Conservation (phyloP, 768 basidiomycete species). For the Epithele typhae region DNA sequence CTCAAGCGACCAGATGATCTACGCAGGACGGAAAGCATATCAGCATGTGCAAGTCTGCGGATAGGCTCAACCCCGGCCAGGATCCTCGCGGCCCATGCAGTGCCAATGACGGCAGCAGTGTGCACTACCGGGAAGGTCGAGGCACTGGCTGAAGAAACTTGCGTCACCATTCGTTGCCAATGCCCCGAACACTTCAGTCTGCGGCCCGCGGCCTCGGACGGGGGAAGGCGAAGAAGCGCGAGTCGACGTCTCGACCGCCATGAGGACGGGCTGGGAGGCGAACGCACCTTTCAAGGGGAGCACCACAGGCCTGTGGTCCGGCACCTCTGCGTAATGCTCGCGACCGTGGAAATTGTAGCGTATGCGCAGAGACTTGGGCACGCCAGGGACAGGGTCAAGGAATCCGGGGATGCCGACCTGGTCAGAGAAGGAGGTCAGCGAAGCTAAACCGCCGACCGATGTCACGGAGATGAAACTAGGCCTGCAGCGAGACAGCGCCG, state of each 20-base stretch:
- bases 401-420: conserved; percentile 79
- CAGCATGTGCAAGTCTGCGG: conserved; percentile 5
- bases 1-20: conserved; percentile 18
- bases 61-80: conserved; percentile 6
- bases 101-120: no score
- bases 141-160: no score
- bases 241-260: conserved; percentile 1
- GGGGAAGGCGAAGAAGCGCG: no score
- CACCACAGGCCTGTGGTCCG: conserved; percentile 64
- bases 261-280: not conserved
- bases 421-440: not conserved
- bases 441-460: not conserved
- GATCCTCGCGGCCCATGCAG: no score
- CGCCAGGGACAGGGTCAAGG: conserved; percentile 77
- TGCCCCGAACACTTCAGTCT: no score
- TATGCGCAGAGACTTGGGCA: conserved; percentile 63
- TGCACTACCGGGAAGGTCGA: no score
- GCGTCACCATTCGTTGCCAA: no score
- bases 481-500: no score
- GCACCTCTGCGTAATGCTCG: conserved; percentile 72
- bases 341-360: conserved; percentile 74
- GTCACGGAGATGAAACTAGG: not conserved
- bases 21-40: conserved; percentile 12
- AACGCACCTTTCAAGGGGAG: conserved; percentile 69
- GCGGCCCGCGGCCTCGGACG: no score